Percentiles rank a stretch among this genome's conserved stretches.
Conservation (phyloP, 305 asterid species). For the Fraxinus albicans region DNA sequence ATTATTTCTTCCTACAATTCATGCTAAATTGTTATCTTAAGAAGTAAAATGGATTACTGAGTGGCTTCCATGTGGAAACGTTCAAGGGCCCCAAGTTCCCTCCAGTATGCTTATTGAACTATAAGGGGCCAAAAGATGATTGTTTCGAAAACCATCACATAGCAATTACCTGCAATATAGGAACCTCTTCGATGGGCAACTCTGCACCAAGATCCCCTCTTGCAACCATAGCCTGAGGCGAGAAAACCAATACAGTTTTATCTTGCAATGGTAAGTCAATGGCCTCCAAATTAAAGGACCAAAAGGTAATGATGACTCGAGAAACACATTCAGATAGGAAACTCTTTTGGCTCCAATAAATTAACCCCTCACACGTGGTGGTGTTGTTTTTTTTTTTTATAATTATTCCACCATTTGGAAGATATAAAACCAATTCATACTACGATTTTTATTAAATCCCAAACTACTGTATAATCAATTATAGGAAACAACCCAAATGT, state of each 20-base stretch:
- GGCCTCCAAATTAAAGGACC: conserved; percentile 4
- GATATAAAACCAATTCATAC: not conserved
- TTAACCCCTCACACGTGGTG: not conserved
- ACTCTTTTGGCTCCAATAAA: not conserved
- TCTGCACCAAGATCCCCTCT: conserved; percentile 99
- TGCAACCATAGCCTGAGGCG: conserved; percentile 58
- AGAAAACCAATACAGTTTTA: not conserved
- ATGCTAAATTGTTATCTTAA: not conserved
- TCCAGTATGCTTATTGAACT: not conserved
- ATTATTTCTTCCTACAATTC: conserved; percentile 81
- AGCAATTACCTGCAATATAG: conserved; percentile 77
- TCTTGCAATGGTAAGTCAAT: conserved; percentile 13
- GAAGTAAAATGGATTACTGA: conserved; percentile 5
- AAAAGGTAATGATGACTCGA: not conserved
- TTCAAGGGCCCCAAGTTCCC: not conserved
- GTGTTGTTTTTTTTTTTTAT: not conserved
- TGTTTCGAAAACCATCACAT: not conserved
- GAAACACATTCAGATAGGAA: not conserved
- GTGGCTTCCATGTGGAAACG: not conserved
- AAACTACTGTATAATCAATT: not conserved
- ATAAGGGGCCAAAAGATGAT: not conserved
- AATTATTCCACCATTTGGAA: not conserved
- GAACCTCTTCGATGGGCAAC: conserved; percentile 96
- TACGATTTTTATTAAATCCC: not conserved
- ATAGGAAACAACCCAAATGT: not conserved